Evolutionary conservation across 257 asterid species (phyloP).

Genomic region (Jasminum sambac): DNA sequence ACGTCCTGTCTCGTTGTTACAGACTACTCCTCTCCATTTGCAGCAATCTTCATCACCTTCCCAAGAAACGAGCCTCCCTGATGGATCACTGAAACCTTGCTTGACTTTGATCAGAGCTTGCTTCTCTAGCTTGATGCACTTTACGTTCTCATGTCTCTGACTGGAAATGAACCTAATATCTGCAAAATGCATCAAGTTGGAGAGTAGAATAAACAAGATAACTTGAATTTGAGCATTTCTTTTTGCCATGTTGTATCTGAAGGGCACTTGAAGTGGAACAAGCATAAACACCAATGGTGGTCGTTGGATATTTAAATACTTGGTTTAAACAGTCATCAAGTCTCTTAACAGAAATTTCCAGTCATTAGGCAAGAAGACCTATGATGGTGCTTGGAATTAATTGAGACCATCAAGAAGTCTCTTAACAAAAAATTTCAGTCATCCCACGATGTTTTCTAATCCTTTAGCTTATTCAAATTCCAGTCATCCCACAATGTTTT

Average conservation of each 20-base stretch:
- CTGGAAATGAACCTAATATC: neutral
- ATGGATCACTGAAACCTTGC: slow-evolving; percentile 20
- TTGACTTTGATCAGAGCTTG: slow-evolving; percentile 24
- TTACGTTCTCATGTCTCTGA: neutral
- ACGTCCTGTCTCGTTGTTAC: slow-evolving; percentile 24
- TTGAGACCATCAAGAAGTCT: too few relatives aligned
- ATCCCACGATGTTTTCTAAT: too few relatives aligned
- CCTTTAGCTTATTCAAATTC: too few relatives aligned
- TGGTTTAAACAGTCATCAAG: too few relatives aligned
- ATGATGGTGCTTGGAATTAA: too few relatives aligned
- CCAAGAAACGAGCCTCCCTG: slow-evolving; percentile 30
- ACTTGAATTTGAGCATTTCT: neutral
- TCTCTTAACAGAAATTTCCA: too few relatives aligned
- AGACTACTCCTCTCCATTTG: slow-evolving; percentile 30
- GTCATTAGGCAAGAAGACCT: too few relatives aligned
- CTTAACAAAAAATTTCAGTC: too few relatives aligned
- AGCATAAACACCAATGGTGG: too few relatives aligned
- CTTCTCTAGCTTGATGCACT: slow-evolving; percentile 22
- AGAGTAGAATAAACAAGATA: slow-evolving; percentile 6
- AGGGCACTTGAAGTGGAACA: too few relatives aligned
- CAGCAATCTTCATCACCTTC: slow-evolving; percentile 34
- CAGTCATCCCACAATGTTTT: too few relatives aligned
- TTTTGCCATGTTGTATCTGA: neutral
- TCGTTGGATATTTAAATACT: too few relatives aligned
- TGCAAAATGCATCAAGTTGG: neutral